Percentiles rank a stretch among this genome's conserved stretches.
Conservation (phyloP, 2,329 filamentous ascomycete genomes). For the Aspergillus piperis region DNA sequence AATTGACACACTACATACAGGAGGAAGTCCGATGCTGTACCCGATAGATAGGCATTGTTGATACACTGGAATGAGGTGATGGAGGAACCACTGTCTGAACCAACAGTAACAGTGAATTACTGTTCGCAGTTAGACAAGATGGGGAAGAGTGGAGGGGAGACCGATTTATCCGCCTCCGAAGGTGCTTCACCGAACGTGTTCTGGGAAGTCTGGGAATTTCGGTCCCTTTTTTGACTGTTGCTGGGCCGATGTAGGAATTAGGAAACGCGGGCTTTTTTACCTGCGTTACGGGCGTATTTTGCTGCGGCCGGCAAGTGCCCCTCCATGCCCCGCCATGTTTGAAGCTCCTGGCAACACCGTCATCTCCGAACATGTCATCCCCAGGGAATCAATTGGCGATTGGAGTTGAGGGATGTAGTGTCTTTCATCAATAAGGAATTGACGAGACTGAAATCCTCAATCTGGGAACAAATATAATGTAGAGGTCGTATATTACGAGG, state of each 20-base stretch:
- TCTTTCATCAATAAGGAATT: not conserved
- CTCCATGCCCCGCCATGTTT: slow-evolving; percentile 9
- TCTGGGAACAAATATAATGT: too few relatives aligned
- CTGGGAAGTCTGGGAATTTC: slow-evolving; percentile 5
- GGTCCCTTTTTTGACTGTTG: not conserved
- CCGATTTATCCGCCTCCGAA: slow-evolving; percentile 9
- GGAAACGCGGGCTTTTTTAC: not conserved
- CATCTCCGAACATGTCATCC: not conserved
- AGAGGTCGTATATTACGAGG: too few relatives aligned
- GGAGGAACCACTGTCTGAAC: not conserved
- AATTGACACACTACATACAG: too few relatives aligned
- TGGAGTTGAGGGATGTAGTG: not conserved
- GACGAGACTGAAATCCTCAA: too few relatives aligned
- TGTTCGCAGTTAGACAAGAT: not conserved
- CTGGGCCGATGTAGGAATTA: slow-evolving; percentile 9
- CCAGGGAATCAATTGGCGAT: not conserved
- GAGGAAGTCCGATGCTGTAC: not conserved
- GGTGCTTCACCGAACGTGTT: slow-evolving; percentile 8
- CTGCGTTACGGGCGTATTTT: not conserved
- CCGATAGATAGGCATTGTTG: not conserved
- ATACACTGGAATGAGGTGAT: not conserved
- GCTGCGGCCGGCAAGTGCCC: not conserved
- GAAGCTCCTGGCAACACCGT: not conserved
- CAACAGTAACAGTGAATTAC: not conserved
- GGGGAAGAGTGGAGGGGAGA: not conserved